Evolutionary conservation across 306 rosid genomes (phyloP).

Genomic region (Sindora glabra): DNA sequence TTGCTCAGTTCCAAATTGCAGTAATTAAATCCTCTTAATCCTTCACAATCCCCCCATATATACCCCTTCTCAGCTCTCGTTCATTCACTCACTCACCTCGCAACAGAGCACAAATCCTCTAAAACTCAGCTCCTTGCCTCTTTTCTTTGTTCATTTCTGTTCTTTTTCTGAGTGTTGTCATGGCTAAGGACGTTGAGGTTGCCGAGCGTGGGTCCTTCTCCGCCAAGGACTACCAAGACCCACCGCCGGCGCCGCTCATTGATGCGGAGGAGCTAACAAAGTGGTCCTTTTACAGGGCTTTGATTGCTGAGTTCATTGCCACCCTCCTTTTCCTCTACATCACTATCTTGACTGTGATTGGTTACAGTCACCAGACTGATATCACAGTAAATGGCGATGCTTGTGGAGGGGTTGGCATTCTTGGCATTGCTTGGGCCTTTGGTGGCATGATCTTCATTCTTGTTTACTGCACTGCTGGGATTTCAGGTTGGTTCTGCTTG

Average conservation of each 20-base stretch:
- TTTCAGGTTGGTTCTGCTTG: constrained; percentile 61
- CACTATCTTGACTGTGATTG: constrained; percentile 76
- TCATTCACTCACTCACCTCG: constrained; percentile 11
- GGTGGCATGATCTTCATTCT: constrained; percentile 98
- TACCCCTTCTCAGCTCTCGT: constrained; percentile 18
- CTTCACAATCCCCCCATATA: constrained; percentile 25
- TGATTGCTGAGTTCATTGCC: constrained; percentile 90
- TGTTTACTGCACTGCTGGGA: constrained; percentile 97
- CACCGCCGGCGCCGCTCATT: constrained; percentile 75
- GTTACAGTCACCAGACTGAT: constrained; percentile 58
- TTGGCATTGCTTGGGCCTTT: constrained; percentile 93
- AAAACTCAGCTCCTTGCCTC: not conserved
- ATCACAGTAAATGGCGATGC: not conserved
- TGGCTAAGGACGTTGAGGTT: constrained; percentile 59
- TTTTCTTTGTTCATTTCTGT: not conserved
- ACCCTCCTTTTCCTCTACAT: constrained; percentile 85
- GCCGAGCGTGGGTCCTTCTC: constrained; percentile 61
- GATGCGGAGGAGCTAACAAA: constrained; percentile 53
- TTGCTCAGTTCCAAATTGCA: not conserved
- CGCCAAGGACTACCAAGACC: constrained; percentile 85
- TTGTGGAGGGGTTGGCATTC: constrained; percentile 75
- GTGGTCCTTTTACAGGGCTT: constrained; percentile 91
- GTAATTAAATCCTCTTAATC: not conserved
- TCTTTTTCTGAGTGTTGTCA: constrained; percentile 10
- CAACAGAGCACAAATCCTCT: not conserved